phyloP scores from a whole-genome alignment of 768 basidiomycete genomes.

The Lyophyllum atratum region DNA sequence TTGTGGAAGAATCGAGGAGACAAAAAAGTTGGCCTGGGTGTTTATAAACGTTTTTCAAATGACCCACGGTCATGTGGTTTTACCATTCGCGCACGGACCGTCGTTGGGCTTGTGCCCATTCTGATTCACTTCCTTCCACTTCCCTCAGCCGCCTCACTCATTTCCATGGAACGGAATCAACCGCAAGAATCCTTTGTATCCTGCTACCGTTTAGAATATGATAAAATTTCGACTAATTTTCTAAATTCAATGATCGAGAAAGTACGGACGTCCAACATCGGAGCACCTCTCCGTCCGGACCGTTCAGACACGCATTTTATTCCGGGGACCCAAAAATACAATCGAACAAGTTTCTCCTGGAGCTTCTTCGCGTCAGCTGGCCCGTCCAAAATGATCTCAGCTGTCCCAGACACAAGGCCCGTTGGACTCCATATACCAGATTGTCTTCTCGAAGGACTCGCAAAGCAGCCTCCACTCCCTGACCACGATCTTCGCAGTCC shows the following conservation, averaged over 20 bases:
- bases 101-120: no score
- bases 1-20: conserved; percentile 46
- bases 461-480: background rate
- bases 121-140: no score
- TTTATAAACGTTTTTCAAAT: conserved; percentile 14
- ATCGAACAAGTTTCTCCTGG: background rate
- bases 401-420: no score
- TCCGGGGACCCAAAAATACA: background rate
- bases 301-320: background rate
- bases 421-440: background rate
- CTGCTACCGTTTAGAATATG: no score
- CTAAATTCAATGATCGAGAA: no score
- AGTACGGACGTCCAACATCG: background rate
- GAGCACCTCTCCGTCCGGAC: background rate
- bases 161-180: no score
- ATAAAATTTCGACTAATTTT: no score
- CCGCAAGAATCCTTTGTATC: no score
- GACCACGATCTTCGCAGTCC: background rate
- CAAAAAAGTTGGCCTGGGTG: background rate
- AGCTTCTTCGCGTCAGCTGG: background rate
- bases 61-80: conserved; percentile 20
- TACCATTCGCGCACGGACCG: conserved; percentile 3
- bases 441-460: background rate
- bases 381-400: background rate
- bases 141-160: no score